These are phyloP conservation scores for Zalaria sp. DNA, from an alignment of 2,329 filamentous ascomycete genomes.

Conservation along the genomic window DNA sequence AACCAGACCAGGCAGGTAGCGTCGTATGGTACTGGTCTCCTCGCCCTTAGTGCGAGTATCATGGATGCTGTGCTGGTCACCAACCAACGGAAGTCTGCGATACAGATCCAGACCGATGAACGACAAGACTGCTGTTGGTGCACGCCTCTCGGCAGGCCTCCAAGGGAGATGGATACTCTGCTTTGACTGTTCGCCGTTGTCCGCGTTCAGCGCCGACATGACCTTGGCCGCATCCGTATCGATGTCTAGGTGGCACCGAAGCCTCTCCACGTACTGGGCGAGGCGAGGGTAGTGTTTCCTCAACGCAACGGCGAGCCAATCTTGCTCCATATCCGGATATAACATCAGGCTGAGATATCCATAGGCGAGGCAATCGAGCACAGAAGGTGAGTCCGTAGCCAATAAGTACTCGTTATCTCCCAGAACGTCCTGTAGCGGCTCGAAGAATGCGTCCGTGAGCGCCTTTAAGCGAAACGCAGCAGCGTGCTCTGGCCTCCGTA, in stretches of 20 bases:
- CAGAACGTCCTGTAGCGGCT: conserved; percentile 52
- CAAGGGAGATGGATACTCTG: conserved; percentile 1
- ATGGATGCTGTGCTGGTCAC: not conserved
- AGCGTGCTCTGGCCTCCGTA: conserved; percentile 54
- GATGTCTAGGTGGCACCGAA: conserved; percentile 8
- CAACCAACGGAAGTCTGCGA: conserved; percentile 1
- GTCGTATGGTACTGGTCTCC: not conserved
- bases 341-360: conserved; percentile 69
- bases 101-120: conserved; percentile 2
- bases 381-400: conserved; percentile 36
- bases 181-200: not conserved
- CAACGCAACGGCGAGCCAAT: conserved; percentile 48
- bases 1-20: conserved; percentile 2
- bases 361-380: conserved; percentile 65
- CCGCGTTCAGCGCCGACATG: not conserved
- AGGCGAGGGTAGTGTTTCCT: conserved; percentile 30
- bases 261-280: conserved; percentile 20
- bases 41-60: not conserved
- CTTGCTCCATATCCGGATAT: conserved; percentile 43
- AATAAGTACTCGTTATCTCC: conserved; percentile 43
- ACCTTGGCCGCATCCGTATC: conserved; percentile 2
- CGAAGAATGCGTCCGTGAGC: conserved; percentile 56
- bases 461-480: conserved; percentile 64
- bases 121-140: not conserved
- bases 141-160: not conserved